Base-by-base conservation (phyloP, 208 protist species). In the Trypanosoma mega region DNA sequence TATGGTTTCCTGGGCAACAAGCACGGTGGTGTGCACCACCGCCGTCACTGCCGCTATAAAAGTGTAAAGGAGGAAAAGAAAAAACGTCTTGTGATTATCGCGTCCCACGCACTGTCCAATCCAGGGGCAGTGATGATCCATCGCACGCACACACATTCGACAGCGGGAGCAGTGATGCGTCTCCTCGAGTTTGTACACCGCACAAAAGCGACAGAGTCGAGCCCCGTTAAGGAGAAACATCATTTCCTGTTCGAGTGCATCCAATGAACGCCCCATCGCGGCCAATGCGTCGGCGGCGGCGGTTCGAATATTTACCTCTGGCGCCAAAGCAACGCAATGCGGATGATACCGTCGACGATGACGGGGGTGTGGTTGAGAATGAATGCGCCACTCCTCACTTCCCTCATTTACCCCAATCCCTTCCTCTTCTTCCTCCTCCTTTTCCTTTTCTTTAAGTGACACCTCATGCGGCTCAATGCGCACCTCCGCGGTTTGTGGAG, bases 131-230 rank as follows among this genome's bases (percentile, higher is more conserved):
- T 97, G 94, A 60, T 93, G 66, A 51, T 94, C 79, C 49, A 81
- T 80, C 26, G 57, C 54, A 41, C 72, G 74, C 16, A 96, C 73
- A 56, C 94, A 97, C 23, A 63, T 67, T 27, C 72, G 62, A 61
- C 93, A 97, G 14, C 51, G 52, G 9, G 36, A 53, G 71, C 93
- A 97, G 75, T 96, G 93, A 20, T 90, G 82, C 21, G 80, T 87
- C 30, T 82, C 70, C 16, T 86, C 67, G 44, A 88, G 68, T 68
- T 87, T 80, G 63, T 90, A 94, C 36, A 86, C 67, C 14, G 47
- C 55, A 66, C 87, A 91, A 59, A 80, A 76, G 11, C 56, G 73
- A 67, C 87, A 93, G 54, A 48, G 74, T 45, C 63, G 56, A 3
- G 68, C 71, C 16, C 76, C 72, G 12, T 59, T 64, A 6, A 93